Conservation (phyloP, 257 asterid genomes). For the Solanum neorickii region DNA sequence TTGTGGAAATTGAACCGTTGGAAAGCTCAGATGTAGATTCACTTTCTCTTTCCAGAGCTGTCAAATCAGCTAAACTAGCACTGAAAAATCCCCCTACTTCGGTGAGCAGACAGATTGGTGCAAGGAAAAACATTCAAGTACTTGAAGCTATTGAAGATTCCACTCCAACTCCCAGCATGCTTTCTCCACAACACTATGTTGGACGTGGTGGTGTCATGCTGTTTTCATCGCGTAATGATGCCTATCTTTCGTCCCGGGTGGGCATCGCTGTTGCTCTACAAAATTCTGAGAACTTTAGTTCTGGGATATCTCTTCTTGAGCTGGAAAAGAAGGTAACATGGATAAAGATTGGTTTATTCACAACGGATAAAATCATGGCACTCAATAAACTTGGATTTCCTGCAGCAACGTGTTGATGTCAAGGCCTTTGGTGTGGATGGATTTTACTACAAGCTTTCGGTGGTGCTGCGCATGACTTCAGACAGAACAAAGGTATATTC, state of each 20-base stretch:
- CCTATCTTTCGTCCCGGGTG: slow-evolving; percentile 84
- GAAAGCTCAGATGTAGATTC: slow-evolving; percentile 63
- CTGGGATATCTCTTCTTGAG: slow-evolving; percentile 91
- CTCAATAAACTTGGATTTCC: slow-evolving; percentile 8
- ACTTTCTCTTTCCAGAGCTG: slow-evolving; percentile 35
- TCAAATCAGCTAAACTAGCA: slow-evolving; percentile 71
- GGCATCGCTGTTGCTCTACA: slow-evolving; percentile 87
- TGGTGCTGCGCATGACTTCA: slow-evolving; percentile 88
- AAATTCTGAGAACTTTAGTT: slow-evolving; percentile 67
- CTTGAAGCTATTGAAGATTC: slow-evolving; percentile 87
- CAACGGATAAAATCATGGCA: not conserved
- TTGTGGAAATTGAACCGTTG: slow-evolving; percentile 84
- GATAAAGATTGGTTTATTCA: not conserved
- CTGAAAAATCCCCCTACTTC: slow-evolving; percentile 46
- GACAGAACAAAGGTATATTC: slow-evolving; percentile 90
- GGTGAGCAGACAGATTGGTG: slow-evolving; percentile 39
- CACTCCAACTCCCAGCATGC: slow-evolving; percentile 92
- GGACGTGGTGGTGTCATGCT: slow-evolving; percentile 91
- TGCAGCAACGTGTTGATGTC: slow-evolving; percentile 89
- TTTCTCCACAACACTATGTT: slow-evolving; percentile 93
- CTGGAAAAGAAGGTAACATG: slow-evolving; percentile 89
- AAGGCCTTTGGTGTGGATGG: slow-evolving; percentile 67
- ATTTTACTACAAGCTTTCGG: slow-evolving; percentile 86
- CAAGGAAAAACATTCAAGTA: slow-evolving; percentile 63
- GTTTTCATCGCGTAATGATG: slow-evolving; percentile 87